Evolutionary conservation across 163 green algal species (phyloP), one percentile per base, ranked within the genome.

Genomic region (Trebouxiophyceae sp.): DNA sequence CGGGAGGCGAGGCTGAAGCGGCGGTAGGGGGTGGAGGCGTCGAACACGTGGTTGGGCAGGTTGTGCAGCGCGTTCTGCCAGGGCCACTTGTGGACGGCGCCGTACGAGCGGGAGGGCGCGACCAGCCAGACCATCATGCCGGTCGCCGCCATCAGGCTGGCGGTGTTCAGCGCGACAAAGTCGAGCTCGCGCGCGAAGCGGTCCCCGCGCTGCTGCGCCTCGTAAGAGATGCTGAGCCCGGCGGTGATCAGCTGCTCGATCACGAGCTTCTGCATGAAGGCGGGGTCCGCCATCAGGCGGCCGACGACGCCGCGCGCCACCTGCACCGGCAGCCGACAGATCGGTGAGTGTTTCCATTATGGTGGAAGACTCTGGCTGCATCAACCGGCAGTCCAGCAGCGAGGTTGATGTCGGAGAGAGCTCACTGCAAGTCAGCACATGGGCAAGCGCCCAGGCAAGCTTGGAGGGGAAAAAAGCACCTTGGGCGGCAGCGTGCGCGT

Each of bases 221-320:
- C 92, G 69, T 92, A 96, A 32, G 72, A 60, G 39, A 97, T 60
- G 32, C 68, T 84, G 16, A 39, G 45, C 31, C 29, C 45, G 47
- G 91, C 70, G 32, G 91, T 90, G 29, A 97, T 77, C 2, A 70
- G 47, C 75, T 95, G 78, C 80, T 99, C 93, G 45, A 97, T 76
- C 5, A 78, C 60, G 59, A 97, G 66, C 86, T 98, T 99, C 54
- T 95, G 88, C 31, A 93, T 76, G 65, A 98, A 98, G 1, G 85
- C 92, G 1, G 93, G 92, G 74, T 99, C 93, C 22, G 89, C 93
- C 91, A 99, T 97, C 27, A 99, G 74, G 24, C 93, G 84, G 57
- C 89, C 91, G 30, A 97, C 85, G 63, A 98, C 91, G 56, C 59
- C 70, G 19, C 70, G 66, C 0, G 86, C 86, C 33, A 85, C 73